phyloP scores from a whole-genome alignment of 106 monocot species.

The Dioscorea zingiberensis region DNA sequence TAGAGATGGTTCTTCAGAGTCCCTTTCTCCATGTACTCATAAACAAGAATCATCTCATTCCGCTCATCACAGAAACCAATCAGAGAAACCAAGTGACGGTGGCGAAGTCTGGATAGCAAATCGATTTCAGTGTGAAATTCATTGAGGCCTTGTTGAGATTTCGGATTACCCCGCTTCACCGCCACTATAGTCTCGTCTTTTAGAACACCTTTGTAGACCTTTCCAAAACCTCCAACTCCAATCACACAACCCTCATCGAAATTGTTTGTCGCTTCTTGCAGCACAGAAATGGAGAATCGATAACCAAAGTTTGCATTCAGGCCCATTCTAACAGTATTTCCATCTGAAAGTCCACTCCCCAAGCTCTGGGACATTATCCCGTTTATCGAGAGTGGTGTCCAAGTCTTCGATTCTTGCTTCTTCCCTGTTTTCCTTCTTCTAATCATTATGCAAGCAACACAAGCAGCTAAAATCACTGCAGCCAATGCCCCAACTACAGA shows the following conservation, averaged over 20 bases:
- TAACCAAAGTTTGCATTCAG: slow-evolving; percentile 38
- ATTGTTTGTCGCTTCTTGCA: slow-evolving; percentile 60
- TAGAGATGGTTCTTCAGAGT: slow-evolving; percentile 69
- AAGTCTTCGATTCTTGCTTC: slow-evolving; percentile 17
- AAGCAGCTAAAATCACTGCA: slow-evolving; percentile 13
- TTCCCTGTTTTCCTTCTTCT: slow-evolving; percentile 10
- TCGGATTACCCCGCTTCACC: slow-evolving; percentile 59
- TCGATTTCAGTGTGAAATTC: slow-evolving; percentile 77
- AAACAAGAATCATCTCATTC: slow-evolving; percentile 73
- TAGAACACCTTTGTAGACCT: slow-evolving; percentile 67
- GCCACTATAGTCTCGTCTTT: slow-evolving; percentile 56
- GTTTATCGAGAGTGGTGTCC: slow-evolving; percentile 40
- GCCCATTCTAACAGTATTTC: slow-evolving; percentile 25
- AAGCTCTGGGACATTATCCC: slow-evolving; percentile 28
- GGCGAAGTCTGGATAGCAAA: slow-evolving; percentile 56
- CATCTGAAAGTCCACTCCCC: slow-evolving; percentile 38
- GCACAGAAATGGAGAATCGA: slow-evolving; percentile 42
- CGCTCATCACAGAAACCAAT: slow-evolving; percentile 67
- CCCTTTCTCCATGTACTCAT: slow-evolving; percentile 79
- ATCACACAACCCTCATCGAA: slow-evolving; percentile 73
- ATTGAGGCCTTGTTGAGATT: slow-evolving; percentile 66
- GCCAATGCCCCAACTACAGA: slow-evolving; percentile 33
- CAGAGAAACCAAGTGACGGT: slow-evolving; percentile 72
- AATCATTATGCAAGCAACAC: slow-evolving; percentile 6
- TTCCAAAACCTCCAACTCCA: slow-evolving; percentile 78